phyloP scores from a whole-genome alignment of 345 rosid genomes.

The Eucalyptus cladocalyx region DNA sequence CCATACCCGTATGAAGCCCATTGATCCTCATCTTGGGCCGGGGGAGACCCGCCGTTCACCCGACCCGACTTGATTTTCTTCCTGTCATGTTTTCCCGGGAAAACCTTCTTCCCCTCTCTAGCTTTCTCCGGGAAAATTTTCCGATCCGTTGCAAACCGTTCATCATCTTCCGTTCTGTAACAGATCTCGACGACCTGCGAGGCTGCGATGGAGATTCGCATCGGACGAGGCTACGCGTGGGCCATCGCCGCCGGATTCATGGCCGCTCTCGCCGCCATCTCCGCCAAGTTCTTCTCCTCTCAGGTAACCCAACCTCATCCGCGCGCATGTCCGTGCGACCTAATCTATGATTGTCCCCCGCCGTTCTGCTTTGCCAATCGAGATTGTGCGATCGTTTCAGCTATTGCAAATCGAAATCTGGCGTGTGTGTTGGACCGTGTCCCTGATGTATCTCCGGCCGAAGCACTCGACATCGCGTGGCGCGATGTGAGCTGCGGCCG shows the following conservation, averaged over 20 bases:
- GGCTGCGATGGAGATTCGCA: conserved; percentile 7
- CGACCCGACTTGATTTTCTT: too few relatives aligned
- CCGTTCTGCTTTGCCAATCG: background rate
- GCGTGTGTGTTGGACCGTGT: background rate
- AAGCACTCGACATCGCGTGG: background rate
- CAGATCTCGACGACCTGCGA: background rate
- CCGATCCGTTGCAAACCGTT: background rate
- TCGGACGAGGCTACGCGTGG: conserved; percentile 54
- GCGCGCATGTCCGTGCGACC: too few relatives aligned
- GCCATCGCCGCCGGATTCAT: conserved; percentile 63
- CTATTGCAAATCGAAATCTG: background rate
- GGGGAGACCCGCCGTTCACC: accelerated
- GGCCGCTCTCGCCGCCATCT: conserved; percentile 74
- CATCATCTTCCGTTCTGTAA: background rate
- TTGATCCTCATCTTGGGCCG: too few relatives aligned
- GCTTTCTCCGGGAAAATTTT: too few relatives aligned
- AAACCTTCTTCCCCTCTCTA: too few relatives aligned
- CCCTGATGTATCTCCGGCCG: background rate
- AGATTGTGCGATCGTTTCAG: background rate
- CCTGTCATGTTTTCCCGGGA: too few relatives aligned
- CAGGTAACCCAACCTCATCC: conserved; percentile 12
- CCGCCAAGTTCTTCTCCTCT: conserved; percentile 53
- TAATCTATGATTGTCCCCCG: too few relatives aligned
- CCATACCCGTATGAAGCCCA: too few relatives aligned
- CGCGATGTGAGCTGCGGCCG: background rate